These are phyloP conservation scores for Gillenia trifoliata DNA, from an alignment of 306 rosid genomes.

Conservation along the genomic window DNA sequence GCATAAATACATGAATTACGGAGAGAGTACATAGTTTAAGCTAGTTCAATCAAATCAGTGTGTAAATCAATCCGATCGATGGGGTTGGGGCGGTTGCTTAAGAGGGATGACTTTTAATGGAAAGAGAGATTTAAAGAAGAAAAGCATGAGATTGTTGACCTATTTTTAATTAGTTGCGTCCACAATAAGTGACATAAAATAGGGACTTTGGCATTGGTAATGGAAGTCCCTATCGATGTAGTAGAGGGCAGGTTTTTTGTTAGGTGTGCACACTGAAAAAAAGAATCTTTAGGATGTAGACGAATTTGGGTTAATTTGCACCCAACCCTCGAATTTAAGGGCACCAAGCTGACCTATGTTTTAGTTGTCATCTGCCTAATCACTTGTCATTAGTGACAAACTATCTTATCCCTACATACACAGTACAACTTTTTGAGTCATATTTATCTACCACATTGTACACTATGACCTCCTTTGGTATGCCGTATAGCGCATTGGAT, in stretches of 20 bases:
- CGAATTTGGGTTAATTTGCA: conserved; percentile 17
- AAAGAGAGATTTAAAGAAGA: conserved; percentile 20
- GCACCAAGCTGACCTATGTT: not conserved
- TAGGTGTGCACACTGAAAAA: conserved; percentile 50
- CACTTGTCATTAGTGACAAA: not conserved
- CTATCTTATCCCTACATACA: not conserved
- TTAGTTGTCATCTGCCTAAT: not conserved
- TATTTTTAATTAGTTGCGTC: conserved; percentile 14
- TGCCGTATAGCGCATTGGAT: too few species aligned
- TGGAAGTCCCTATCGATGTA: conserved; percentile 57
- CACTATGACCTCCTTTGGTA: too few species aligned
- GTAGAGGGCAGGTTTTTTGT: conserved; percentile 79
- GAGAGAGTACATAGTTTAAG: not conserved
- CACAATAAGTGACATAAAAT: conserved; percentile 34
- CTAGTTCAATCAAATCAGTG: conserved; percentile 7
- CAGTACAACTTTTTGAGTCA: too few species aligned
- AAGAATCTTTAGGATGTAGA: conserved; percentile 40
- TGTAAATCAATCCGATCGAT: conserved; percentile 16
- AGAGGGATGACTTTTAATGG: conserved; percentile 28
- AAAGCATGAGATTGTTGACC: conserved; percentile 69
- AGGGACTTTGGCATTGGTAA: conserved; percentile 30
- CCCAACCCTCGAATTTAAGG: conserved; percentile 34
- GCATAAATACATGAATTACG: conserved; percentile 24
- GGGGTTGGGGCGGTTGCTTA: conserved; percentile 46
- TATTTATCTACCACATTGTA: too few species aligned